These are phyloP conservation scores for Aspergillus hancockii DNA, from an alignment of 495 filamentous ascomycete species.

Conservation along the genomic window DNA sequence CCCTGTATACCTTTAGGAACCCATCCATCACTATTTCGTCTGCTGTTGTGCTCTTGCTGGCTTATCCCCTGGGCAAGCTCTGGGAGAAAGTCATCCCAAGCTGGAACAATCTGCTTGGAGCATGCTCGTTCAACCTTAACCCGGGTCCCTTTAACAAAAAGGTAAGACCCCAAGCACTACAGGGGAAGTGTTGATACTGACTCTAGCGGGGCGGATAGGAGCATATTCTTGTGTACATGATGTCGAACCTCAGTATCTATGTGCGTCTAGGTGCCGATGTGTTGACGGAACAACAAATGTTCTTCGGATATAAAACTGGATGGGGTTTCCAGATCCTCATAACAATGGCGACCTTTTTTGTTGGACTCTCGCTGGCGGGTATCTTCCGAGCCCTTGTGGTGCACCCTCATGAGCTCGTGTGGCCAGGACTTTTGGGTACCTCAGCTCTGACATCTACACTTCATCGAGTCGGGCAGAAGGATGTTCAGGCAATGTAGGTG, in stretches of 20 bases:
- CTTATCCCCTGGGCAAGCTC: conserved; percentile 62
- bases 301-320: conserved; percentile 64
- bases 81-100: conserved; percentile 51
- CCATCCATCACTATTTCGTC: conserved; percentile 56
- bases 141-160: conserved; percentile 67
- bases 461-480: conserved; percentile 49
- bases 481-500: conserved; percentile 19
- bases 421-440: conserved; percentile 80
- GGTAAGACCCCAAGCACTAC: conserved; percentile 6
- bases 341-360: conserved; percentile 44
- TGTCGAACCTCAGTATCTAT: conserved; percentile 49
- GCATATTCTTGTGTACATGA: conserved; percentile 67
- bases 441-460: conserved; percentile 80
- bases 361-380: conserved; percentile 54
- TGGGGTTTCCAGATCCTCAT: conserved; percentile 51
- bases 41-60: conserved; percentile 62
- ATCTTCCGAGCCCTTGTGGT: conserved; percentile 73
- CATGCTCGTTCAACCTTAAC: conserved; percentile 54
- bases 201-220: conserved; percentile 41
- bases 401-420: conserved; percentile 77
- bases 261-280: conserved; percentile 65
- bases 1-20: conserved; percentile 60
- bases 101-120: conserved; percentile 48
- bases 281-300: conserved; percentile 59
- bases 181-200: conserved; percentile 25